Evolutionary conservation across 2,329 filamentous ascomycete species (phyloP), one percentile per base, ranked within the genome.

Genomic region (Aspergillus pseudoglaucus): DNA sequence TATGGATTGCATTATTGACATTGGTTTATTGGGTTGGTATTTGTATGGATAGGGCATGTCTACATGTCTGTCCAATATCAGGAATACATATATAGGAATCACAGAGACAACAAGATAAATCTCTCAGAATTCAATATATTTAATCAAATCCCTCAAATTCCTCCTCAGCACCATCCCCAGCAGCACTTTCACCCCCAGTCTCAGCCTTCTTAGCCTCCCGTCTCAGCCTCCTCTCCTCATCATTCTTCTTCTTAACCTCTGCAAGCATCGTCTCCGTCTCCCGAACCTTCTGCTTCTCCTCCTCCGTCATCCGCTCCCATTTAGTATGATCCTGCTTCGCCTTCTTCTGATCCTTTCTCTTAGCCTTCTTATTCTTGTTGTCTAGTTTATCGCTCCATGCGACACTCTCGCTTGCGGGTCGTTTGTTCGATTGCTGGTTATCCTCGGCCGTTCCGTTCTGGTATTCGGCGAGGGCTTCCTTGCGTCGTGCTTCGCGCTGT

Each of bases 381-480:
- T 86, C 85, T 18, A 78, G 72, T 64, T 87, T 87, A 48, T 76
- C 78, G 65, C 85, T 90, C 85, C 87, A 90, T 1, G 87, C 80
- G 60, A 63, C 83, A 75, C 59, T 85, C 77, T 66, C 81, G 74
- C 65, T 81, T 78, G 58, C 79, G 18, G 55, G 59, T 70, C 75
- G 83, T 82, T 63, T 77, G 73, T 47, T 65, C 15, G 63, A 75
- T 72, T 64, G 63, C 10, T 30, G 25, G 25, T 30, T 23, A 68
- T 61, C 17, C 68, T 63, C 6, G 63, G 65, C 27, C 62, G 61
- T 25, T 60, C 57, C 23, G 60, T 71, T 69, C n/a, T 69, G 72
- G 37, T 42, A 50, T 50, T 77, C 75, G 20, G 68, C 67, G 42
- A 87, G 68, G 3, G 78, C 79, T 44, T 76, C 76, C 54, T 75